Base-by-base conservation (phyloP, 2,329 filamentous ascomycete species). In the Aureobasidium melanogenum region DNA sequence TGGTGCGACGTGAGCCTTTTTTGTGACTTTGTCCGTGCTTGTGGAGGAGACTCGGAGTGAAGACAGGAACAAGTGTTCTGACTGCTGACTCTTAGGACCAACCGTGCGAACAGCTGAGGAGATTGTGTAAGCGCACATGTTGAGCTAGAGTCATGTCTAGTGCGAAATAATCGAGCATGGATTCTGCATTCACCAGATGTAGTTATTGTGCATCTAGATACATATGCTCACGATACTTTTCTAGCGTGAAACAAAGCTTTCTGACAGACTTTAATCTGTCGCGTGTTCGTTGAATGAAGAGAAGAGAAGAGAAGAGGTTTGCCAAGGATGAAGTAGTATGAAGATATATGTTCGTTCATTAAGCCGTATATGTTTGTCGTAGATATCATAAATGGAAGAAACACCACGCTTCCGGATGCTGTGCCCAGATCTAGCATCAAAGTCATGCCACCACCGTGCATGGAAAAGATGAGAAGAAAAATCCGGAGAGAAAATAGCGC, bases 1-100 rank as follows among this genome's bases (percentile, higher is more conserved):
- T 54, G 48, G 48, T 52, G 50, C 50, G 50, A 54, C 50, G 36
- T n/a, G 50, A 51, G 32, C 48, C 19, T 38, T 30, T 52, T 41
- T 41, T 26, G 50, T 54, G 9, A 41, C 36, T 54, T 30, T 19
- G 50, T 54, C 50, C 15, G 50, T 54, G 50, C 50, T 54, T 30
- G 50, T 54, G 15, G 36, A 51, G 24, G 36, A 54, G 34, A 54
- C 50, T 41, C 48, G 50, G 36, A 54, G 48, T 26, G 32, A 17
- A 26, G 4, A 28, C 24, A 26, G 26, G 19, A 22, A 14, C 22
- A 22, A 50, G 26, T 9, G 26, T 26, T 26, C 26, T 30, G 43
- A 46, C 22, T 28, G 7, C 7, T 26, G 24, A 10, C 14, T n/a
- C 24, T 28, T 26, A 28, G n/a, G n/a, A n/a, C n/a, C 17, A 7